Conservation (phyloP, 2,329 filamentous ascomycete genomes). For the Cladosporium sp. region DNA sequence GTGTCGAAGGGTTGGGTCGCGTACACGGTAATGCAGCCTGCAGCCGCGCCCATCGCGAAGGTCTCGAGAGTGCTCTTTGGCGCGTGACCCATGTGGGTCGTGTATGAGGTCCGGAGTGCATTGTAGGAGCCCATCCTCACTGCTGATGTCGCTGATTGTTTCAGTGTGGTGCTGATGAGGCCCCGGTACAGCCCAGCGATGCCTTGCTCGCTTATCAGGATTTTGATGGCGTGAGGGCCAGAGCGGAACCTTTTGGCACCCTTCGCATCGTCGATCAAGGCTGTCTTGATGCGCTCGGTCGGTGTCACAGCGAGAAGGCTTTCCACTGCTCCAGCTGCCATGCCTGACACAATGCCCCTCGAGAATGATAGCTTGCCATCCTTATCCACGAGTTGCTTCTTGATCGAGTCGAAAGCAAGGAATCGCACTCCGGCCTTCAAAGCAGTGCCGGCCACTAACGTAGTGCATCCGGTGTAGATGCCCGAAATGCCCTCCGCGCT, state of each 20-base stretch:
- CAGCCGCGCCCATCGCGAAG: constrained; percentile 34
- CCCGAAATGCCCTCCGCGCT: constrained; percentile 30
- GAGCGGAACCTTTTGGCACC: constrained; percentile 27
- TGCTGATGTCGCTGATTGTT: constrained; percentile 51
- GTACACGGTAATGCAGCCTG: constrained; percentile 41
- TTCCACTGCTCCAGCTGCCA: constrained; percentile 62
- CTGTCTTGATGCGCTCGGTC: constrained; percentile 69
- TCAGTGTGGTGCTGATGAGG: constrained; percentile 48
- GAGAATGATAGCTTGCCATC: constrained; percentile 31
- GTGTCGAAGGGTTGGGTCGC: constrained; percentile 48
- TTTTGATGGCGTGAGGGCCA: constrained; percentile 5
- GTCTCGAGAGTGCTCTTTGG: constrained; percentile 30
- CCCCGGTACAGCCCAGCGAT: constrained; percentile 48
- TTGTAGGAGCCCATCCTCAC: constrained; percentile 54
- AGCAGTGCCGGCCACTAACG: constrained; percentile 33
- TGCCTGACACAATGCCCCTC: constrained; percentile 52
- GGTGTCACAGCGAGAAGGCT: constrained; percentile 66
- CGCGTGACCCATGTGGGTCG: constrained; percentile 26
- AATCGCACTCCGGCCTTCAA: constrained; percentile 38
- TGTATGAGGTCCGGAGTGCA: constrained; percentile 42
- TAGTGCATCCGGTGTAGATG: constrained; percentile 37
- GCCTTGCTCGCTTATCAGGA: constrained; percentile 43
- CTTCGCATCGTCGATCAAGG: constrained; percentile 60
- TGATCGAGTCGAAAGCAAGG: constrained; percentile 35
- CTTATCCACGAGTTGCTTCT: constrained; percentile 31